Evolutionary conservation across 371 early-diverging fungal genomes (phyloP), one percentile per base, ranked within the genome.

Genomic region (Blakeslea trispora): DNA sequence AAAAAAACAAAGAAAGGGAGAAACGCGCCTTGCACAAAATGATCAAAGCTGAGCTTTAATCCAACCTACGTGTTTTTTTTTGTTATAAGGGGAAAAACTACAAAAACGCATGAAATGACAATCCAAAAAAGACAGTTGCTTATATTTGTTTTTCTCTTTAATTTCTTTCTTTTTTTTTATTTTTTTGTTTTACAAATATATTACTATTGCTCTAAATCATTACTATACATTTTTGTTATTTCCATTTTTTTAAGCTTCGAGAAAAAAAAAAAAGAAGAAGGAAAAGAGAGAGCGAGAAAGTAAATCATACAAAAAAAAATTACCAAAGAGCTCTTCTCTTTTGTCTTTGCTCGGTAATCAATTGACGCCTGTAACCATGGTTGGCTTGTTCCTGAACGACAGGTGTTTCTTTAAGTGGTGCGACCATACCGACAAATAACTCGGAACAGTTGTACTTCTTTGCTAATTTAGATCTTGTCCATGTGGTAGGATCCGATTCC

Each of bases 391-490:
- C 54, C 18, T 45, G 19, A 15, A 34, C 49, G 28, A 17, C 40
- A 3, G 42, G 10, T 22, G 41, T 21, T 24, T 44, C 50, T 42
- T 32, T 50, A n/a, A 21, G 67, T 67, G 70, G 71, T 23, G 77
- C 73, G 22, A 57, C 60, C 21, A 77, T 77, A 45, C 70, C 49
- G 15, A 79, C 65, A 62, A 75, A 77, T 37, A 79, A 53, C 39
- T 66, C 64, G 19, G 78, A 75, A 50, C 77, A 77, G n/a, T 60
- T 62, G 51, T 71, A 81, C 43, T 80, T 74, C 32, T 69, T 64
- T 44, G 79, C 81, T 23, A 81, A 59, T 43, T 64, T 67, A 37
- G 73, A 71, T 44, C 75, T 61, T 22, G 77, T 74, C 81, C 81
- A 81, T n/a, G 59, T 66, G 8, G 17, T 17, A 8, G 81, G 81